Conservation (phyloP, 768 basidiomycete species). For the Cystobasidium ongulense region DNA sequence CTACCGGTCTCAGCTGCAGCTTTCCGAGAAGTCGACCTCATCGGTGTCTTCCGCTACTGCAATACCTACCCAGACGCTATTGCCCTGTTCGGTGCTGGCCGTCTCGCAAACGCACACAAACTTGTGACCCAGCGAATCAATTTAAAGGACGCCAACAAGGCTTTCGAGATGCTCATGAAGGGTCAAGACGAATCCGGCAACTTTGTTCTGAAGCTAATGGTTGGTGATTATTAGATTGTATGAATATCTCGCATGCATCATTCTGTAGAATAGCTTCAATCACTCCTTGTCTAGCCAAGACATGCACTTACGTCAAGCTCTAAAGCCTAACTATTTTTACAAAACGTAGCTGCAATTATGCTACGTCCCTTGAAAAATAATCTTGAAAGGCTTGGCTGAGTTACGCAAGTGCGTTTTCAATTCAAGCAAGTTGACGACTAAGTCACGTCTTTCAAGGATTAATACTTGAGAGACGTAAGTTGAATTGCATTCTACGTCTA, state of each 20-base stretch:
- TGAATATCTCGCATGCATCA: not conserved
- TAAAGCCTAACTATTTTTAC: too few relatives aligned
- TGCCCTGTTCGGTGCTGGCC: constrained; percentile 62
- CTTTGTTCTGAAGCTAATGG: constrained; percentile 83
- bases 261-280: not conserved
- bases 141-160: constrained; percentile 59
- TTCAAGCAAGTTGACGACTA: too few relatives aligned
- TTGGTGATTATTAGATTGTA: constrained; percentile 46
- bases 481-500: too few relatives aligned
- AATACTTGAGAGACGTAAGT: too few relatives aligned
- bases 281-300: not conserved
- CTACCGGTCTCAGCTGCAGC: constrained; percentile 78
- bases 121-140: constrained; percentile 45
- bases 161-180: constrained; percentile 70
- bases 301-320: too few relatives aligned
- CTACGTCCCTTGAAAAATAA: too few relatives aligned
- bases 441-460: too few relatives aligned
- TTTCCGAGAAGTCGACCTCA: constrained; percentile 81
- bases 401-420: too few relatives aligned
- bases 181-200: constrained; percentile 71
- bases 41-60: constrained; percentile 71
- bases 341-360: too few relatives aligned
- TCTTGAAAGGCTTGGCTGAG: too few relatives aligned
- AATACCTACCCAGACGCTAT: constrained; percentile 86
- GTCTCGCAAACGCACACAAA: constrained; percentile 58